phyloP scores from a whole-genome alignment of 495 filamentous ascomycete species.

The Aspergillus coremiiformis region DNA sequence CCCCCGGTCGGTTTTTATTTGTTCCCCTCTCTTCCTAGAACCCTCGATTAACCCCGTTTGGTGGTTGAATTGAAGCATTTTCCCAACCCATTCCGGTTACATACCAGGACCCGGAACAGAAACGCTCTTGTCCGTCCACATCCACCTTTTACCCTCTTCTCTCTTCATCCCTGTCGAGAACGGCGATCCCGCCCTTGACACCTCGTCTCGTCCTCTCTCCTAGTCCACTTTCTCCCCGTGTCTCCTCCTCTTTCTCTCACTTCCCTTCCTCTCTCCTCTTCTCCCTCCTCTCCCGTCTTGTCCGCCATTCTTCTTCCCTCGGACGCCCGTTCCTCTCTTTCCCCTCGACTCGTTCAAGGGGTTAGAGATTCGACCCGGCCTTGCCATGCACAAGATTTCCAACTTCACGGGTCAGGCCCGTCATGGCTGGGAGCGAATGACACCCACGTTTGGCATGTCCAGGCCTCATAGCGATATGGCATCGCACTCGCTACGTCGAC shows the following conservation, averaged over 20 bases:
- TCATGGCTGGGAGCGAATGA: constrained; percentile 91
- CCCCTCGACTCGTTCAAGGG: constrained; percentile 37
- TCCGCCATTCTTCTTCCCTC: constrained; percentile 6
- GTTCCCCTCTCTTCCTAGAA: constrained; percentile 14
- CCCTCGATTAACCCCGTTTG: constrained; percentile 19
- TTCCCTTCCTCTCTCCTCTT: not conserved
- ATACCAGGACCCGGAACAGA: constrained; percentile 1
- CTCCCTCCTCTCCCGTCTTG: constrained; percentile 9
- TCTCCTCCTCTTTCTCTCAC: not conserved
- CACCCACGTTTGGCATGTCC: constrained; percentile 73
- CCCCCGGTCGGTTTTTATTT: constrained; percentile 5
- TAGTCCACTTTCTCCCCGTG: constrained; percentile 11
- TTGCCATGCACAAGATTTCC: constrained; percentile 83
- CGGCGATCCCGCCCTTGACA: constrained; percentile 14
- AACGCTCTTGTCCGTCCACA: constrained; percentile 25
- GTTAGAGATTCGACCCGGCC: constrained; percentile 29
- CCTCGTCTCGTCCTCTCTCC: constrained; percentile 13
- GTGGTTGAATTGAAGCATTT: constrained; percentile 16
- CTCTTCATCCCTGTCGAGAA: constrained; percentile 38
- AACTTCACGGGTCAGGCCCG: constrained; percentile 74
- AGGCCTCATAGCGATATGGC: constrained; percentile 70
- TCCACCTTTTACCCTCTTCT: constrained; percentile 15
- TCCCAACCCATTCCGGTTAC: constrained; percentile 21
- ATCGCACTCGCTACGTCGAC: constrained; percentile 60
- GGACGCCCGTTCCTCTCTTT: constrained; percentile 25